Evolutionary conservation across 495 filamentous ascomycete species (phyloP), one percentile per base, ranked within the genome.

Genomic region (Cetradonia linearis): DNA sequence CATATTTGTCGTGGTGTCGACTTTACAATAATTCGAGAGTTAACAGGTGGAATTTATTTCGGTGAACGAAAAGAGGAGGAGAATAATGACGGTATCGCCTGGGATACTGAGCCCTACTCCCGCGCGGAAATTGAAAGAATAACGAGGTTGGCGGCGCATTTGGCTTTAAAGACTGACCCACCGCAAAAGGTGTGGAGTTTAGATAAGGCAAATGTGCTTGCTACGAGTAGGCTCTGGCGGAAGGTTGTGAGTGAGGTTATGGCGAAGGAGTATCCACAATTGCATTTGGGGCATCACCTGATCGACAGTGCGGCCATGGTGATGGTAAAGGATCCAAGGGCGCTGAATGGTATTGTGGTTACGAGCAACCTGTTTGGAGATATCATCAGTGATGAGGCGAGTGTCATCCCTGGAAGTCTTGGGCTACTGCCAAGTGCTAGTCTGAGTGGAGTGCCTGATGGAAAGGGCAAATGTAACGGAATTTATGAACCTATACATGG

Each of bases 401-500:
- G 87, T 70, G 93, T 96, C 33, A 97, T 98, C 54, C 90, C 92
- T 9, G 93, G 93, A 2, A 89, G 84, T 60, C 81, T 98, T 68
- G 93, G 93, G 5, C 72, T 98, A 66, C 75, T 95, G 70, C 93
- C 93, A 11, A 91, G 86, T 72, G 93, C 93, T 8, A 91, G 86
- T 72, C 74, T 98, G 71, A 86, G 83, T 54, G 90, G 87, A 25
- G 83, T 94, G 49, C 93, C 93, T 1, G 91, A 95, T 75, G 84
- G 72, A 27, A 67, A 71, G 66, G 70, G 68, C 27, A 66, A 70
- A 16, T 66, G 68, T 36, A 74, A 76, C 60, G 75, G 93, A 66
- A 96, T 98, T 67, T 98, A 96, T 70, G 93, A 97, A 79, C 94
- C 94, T 36, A 97, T 97, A 65, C 94, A 98, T 71, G 94, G 91